Evolutionary conservation across 257 asterid species (phyloP).

Genomic region (Osmanthus fragrans): DNA sequence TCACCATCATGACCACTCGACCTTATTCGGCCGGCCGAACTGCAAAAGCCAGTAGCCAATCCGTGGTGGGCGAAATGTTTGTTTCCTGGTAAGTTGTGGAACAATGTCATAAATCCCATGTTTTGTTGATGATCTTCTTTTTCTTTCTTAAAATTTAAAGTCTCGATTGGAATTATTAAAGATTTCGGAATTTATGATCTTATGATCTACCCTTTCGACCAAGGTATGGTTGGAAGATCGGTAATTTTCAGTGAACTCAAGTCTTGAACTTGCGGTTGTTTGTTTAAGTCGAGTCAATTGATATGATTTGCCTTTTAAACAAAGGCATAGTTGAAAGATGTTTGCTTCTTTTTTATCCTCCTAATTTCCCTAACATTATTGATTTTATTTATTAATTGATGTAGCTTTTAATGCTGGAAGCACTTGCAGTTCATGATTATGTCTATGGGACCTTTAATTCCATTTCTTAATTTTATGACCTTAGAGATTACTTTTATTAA

Average conservation of each 20-base stretch:
- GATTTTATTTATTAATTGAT: constrained; percentile 19
- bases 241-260: neutral
- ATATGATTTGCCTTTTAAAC: neutral
- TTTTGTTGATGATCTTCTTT: too few relatives aligned
- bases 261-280: neutral
- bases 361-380: neutral
- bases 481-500: neutral
- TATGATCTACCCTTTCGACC: neutral
- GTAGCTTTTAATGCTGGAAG: constrained; percentile 24
- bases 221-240: neutral
- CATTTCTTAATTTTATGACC: constrained; percentile 17
- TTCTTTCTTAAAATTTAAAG: neutral
- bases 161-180: neutral
- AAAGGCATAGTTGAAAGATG: neutral
- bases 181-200: too few relatives aligned
- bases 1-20: constrained; percentile 63
- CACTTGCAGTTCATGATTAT: neutral
- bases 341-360: neutral
- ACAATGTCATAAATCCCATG: neutral
- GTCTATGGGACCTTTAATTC: constrained; percentile 25
- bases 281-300: neutral
- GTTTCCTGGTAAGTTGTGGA: constrained; percentile 18
- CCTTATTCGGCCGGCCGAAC: constrained; percentile 20
- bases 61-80: neutral
- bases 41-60: neutral